phyloP scores from a whole-genome alignment of 768 basidiomycete species.

The Leccinum ochraceum region DNA sequence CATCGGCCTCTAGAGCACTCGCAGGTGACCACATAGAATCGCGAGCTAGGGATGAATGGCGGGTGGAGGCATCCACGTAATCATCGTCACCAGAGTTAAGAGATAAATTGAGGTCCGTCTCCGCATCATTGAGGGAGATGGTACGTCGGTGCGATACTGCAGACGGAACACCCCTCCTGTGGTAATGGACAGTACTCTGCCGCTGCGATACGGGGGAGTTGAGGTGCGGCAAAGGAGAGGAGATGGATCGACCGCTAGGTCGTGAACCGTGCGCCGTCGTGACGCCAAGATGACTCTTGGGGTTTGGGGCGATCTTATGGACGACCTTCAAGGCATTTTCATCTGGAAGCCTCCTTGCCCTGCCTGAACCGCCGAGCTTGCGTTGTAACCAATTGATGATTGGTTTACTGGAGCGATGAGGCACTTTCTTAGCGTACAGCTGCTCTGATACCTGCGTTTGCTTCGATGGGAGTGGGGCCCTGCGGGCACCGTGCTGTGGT shows the following conservation, averaged over 20 bases:
- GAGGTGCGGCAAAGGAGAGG: constrained; percentile 30
- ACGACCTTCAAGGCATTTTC: constrained; percentile 18
- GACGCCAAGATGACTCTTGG: constrained; percentile 19
- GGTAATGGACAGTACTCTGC: constrained; percentile 19
- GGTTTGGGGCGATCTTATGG: constrained; percentile 14
- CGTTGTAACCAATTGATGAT: constrained; percentile 91
- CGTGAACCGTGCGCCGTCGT: constrained; percentile 18
- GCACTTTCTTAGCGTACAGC: constrained; percentile 54
- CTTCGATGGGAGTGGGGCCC: constrained; percentile 21
- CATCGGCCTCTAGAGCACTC: constrained; percentile 82
- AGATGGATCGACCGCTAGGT: constrained; percentile 29
- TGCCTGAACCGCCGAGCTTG: constrained; percentile 73
- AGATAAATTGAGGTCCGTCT: constrained; percentile 43
- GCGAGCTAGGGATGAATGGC: constrained; percentile 60
- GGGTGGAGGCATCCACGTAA: constrained; percentile 49
- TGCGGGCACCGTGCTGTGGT: constrained; percentile 18
- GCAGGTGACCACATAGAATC: constrained; percentile 82
- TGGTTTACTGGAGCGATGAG: constrained; percentile 76
- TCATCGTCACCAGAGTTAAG: constrained; percentile 38
- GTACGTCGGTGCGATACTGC: constrained; percentile 49
- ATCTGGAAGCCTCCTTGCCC: constrained; percentile 50
- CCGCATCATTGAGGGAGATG: constrained; percentile 64
- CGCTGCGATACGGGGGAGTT: constrained; percentile 26
- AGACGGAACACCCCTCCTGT: constrained; percentile 24
- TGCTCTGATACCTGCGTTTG: constrained; percentile 36